phyloP scores from a whole-genome alignment of 2,329 filamentous ascomycete species.

The Juglanconis juglandina region DNA sequence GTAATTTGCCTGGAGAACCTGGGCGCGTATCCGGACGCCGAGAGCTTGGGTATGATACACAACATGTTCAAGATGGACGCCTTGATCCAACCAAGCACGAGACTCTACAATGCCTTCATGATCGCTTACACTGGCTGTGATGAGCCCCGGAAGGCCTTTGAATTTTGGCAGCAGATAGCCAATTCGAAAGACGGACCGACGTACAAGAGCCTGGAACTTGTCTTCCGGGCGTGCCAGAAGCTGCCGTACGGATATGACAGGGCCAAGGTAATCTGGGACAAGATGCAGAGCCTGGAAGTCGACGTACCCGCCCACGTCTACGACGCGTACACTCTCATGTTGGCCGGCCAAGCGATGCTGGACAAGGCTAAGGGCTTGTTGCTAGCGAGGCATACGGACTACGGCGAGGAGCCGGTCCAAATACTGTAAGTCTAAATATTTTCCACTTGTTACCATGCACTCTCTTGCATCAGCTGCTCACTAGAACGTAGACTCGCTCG shows the following conservation, averaged over 20 bases:
- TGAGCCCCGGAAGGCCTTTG: conserved; percentile 62
- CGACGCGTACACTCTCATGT: conserved; percentile 70
- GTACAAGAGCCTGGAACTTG: conserved; percentile 74
- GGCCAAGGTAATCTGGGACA: conserved; percentile 67
- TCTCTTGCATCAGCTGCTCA: neutral
- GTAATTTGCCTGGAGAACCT: conserved; percentile 74
- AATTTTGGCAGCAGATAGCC: conserved; percentile 83
- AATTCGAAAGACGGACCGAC: conserved; percentile 80
- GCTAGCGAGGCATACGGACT: conserved; percentile 61
- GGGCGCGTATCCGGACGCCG: conserved; percentile 54
- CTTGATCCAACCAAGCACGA: conserved; percentile 72
- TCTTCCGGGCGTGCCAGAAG: conserved; percentile 74
- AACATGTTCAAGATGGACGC: conserved; percentile 94
- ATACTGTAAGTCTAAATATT: conserved; percentile 57
- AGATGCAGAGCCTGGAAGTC: conserved; percentile 71
- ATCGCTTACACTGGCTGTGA: conserved; percentile 74
- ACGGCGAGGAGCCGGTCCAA: conserved; percentile 64
- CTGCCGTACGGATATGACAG: conserved; percentile 54
- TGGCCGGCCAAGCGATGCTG: conserved; percentile 69
- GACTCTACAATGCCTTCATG: conserved; percentile 81
- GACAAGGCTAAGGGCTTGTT: conserved; percentile 66
- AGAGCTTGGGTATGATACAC: conserved; percentile 72
- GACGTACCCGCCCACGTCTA: conserved; percentile 72
- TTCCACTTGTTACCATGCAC: neutral
- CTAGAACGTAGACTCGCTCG: conserved; percentile 4